Evolutionary conservation across 2,329 filamentous ascomycete genomes (phyloP), one percentile per base, ranked within the genome.

Genomic region (Ophioceras dolichostomum): DNA sequence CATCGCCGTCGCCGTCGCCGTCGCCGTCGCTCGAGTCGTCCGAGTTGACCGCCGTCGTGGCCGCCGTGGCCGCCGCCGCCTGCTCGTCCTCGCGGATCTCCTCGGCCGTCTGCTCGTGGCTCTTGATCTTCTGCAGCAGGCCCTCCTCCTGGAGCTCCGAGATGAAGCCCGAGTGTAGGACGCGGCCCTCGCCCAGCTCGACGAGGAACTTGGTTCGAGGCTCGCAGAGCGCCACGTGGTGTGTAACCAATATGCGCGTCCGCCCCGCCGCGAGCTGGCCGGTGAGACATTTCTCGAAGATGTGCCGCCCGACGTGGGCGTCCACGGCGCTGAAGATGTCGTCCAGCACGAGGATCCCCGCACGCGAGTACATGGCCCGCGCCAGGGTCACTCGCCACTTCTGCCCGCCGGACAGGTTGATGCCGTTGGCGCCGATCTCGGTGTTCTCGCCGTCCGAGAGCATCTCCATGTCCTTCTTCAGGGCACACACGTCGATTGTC

Each of bases 281-380:
- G 3, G 72, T 78, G 3, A 89, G 63, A 42, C 79, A 86, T 39
- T 83, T 70, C 45, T 88, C 81, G 45, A 83, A 86, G 34, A 89
- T 78, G 48, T 85, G 80, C 20, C 81, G 73, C 13, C 83, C 84
- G 21, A 87, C 83, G 49, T 88, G 82, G 3, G 83, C 79, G 54
- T 93, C 85, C 8, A 91, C 75, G 9, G 84, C 78, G 50, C 79
- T 85, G 54, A 93, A 88, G 29, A 89, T 83, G 50, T 93, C 85
- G 53, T 93, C 85, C 48, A 91, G 66, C 14, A 91, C 63, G 5
- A 93, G 62, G 43, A 87, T 78, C 0, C 80, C 78, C 1, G 82
- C 83, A 12, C 83, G 68, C 2, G 83, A 88, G 55, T 91, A 91
- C 14, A 91, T 64, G 1, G 84, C 83, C 33, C 85, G 68, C 2